Conservation (phyloP, 345 rosid species). For the Populus pruinosa region DNA sequence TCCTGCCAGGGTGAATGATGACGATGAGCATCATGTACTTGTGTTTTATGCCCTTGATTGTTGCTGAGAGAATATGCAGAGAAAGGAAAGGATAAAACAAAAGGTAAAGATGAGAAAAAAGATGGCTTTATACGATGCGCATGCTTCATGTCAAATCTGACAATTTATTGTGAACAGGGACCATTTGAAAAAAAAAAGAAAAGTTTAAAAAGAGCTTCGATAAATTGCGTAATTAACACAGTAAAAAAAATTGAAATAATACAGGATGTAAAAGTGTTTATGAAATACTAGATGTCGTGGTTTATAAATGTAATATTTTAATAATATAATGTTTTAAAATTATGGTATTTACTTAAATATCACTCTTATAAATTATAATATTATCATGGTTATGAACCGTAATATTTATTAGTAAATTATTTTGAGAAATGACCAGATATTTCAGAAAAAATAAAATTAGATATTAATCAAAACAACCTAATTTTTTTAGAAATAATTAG, state of each 20-base stretch:
- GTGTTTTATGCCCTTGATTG: neutral
- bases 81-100: neutral
- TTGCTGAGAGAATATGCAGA: neutral
- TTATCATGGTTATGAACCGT: fast-evolving
- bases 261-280: no score
- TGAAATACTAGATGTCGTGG: no score
- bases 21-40: neutral
- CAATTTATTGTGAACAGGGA: neutral
- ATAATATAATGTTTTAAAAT: no score
- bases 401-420: no score
- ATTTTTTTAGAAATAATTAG: no score
- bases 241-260: no score
- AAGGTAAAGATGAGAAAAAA: neutral
- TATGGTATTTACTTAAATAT: no score
- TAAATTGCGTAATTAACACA: no score
- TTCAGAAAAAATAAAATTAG: no score
- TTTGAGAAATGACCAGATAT: fast-evolving
- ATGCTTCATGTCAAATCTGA: neutral
- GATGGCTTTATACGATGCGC: neutral
- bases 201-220: neutral
- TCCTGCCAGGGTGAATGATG: neutral
- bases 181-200: neutral
- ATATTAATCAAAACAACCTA: fast-evolving
- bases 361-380: fast-evolving
- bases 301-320: no score